A percentile compares a stretch with the other conserved stretches of the same genome.
These are phyloP conservation scores for Pythium aquatile DNA, from an alignment of 352 stramenopile genomes.

Conservation along the genomic window DNA sequence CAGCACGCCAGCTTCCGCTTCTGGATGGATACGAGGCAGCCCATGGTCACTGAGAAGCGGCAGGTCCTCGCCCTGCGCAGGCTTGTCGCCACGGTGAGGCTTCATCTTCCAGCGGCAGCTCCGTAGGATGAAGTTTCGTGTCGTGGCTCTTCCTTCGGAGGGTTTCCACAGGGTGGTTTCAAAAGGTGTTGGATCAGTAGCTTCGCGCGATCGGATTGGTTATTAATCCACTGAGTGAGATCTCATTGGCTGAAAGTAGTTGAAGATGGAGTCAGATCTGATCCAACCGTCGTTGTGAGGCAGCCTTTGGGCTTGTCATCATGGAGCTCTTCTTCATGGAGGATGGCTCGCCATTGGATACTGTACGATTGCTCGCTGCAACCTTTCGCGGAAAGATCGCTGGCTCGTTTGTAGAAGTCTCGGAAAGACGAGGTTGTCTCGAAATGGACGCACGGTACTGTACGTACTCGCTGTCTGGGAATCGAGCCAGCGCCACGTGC, in stretches of 20 bases:
- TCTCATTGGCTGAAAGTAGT: background rate
- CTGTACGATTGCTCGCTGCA: too few relatives aligned
- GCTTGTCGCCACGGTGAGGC: background rate
- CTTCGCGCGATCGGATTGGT: background rate
- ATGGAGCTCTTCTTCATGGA: too few relatives aligned
- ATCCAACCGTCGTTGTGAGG: background rate
- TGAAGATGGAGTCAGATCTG: background rate
- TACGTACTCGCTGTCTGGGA: too few relatives aligned
- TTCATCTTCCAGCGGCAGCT: background rate
- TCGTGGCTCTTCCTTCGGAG: background rate
- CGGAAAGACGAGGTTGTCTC: too few relatives aligned
- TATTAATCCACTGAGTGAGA: background rate
- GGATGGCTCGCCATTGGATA: too few relatives aligned
- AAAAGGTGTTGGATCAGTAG: background rate
- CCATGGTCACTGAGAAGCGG: slow-evolving; percentile 16
- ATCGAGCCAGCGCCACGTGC: background rate
- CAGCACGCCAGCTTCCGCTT: slow-evolving; percentile 9
- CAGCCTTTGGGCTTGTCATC: too few relatives aligned
- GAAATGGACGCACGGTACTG: too few relatives aligned
- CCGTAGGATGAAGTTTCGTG: background rate
- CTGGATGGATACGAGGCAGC: slow-evolving; percentile 7
- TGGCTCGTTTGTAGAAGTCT: too few relatives aligned
- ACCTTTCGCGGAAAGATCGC: too few relatives aligned
- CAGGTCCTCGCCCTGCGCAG: background rate
- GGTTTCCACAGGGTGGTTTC: background rate